phyloP scores from a whole-genome alignment of 257 asterid species.

The Gentiana straminea region DNA sequence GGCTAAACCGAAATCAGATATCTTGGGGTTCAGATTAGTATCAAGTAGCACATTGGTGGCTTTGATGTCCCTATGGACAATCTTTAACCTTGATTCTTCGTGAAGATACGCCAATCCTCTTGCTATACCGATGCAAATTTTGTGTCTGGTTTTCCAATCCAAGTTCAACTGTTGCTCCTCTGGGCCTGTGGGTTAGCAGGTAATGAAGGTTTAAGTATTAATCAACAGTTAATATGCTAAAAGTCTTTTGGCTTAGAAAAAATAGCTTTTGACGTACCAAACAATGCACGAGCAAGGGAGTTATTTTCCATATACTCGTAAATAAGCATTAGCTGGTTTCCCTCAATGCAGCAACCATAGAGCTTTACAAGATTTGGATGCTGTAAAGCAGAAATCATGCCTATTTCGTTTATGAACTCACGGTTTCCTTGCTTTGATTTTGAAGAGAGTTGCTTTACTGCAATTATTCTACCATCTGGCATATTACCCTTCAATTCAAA shows the following conservation, averaged over 20 bases:
- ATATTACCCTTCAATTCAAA: conserved; percentile 37
- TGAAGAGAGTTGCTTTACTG: conserved; percentile 75
- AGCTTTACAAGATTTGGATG: conserved; percentile 72
- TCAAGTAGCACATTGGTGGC: conserved; percentile 83
- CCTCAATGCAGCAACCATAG: conserved; percentile 67
- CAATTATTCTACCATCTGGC: conserved; percentile 48
- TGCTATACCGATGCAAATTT: conserved; percentile 70
- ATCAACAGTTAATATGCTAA: no score
- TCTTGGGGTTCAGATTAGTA: conserved; percentile 59
- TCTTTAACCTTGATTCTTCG: conserved; percentile 71
- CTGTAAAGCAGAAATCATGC: conserved; percentile 72
- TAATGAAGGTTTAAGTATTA: neutral
- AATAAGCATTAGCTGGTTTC: conserved; percentile 51
- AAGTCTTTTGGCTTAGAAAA: no score
- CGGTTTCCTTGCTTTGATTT: conserved; percentile 80
- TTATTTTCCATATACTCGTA: conserved; percentile 41
- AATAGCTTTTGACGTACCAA: neutral
- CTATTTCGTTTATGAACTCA: conserved; percentile 66
- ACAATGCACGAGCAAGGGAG: conserved; percentile 5
- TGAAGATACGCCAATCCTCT: conserved; percentile 83
- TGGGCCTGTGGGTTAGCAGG: conserved; percentile 10
- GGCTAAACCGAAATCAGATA: conserved; percentile 79
- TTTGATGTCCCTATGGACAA: conserved; percentile 90
- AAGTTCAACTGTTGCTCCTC: conserved; percentile 18
- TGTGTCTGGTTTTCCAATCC: conserved; percentile 49